Conservation (phyloP, 768 basidiomycete genomes). For the Lyophyllum semitale region DNA sequence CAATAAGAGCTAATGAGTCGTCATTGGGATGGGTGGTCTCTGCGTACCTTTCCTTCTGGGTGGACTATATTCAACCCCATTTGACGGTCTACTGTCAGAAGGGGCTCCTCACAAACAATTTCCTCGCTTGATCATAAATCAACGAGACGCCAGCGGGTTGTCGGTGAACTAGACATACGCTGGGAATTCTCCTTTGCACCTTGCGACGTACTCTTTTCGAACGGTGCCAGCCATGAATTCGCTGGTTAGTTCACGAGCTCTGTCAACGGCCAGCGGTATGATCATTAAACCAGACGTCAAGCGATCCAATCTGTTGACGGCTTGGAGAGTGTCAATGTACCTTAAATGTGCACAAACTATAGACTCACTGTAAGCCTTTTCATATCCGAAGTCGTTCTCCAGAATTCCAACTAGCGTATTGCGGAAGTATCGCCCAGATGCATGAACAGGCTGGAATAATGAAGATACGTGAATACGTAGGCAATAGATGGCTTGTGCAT, state of each 20-base stretch:
- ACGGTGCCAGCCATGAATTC: constrained; percentile 86
- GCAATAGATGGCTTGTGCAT: constrained; percentile 5
- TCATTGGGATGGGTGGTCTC: neutral
- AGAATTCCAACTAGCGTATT: constrained; percentile 90
- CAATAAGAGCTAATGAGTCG: neutral
- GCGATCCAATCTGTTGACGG: constrained; percentile 92
- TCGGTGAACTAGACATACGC: constrained; percentile 49
- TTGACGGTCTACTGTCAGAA: constrained; percentile 92
- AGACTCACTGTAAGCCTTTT: constrained; percentile 80
- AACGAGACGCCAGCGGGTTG: neutral
- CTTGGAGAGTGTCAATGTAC: constrained; percentile 41
- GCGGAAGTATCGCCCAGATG: constrained; percentile 86
- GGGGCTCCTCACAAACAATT: constrained; percentile 79
- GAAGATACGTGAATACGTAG: constrained; percentile 6
- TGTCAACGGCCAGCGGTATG: constrained; percentile 69
- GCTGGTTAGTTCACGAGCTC: constrained; percentile 69
- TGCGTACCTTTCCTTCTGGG: constrained; percentile 84
- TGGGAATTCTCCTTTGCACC: constrained; percentile 85
- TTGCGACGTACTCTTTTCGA: constrained; percentile 90
- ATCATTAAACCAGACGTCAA: constrained; percentile 97
- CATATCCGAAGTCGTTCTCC: constrained; percentile 77
- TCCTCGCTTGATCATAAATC: constrained; percentile 55
- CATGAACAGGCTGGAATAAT: constrained; percentile 77
- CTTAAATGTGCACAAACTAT: neutral
- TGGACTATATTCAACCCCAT: constrained; percentile 97